These are phyloP conservation scores for Diaporthe capsici DNA, from an alignment of 2,329 filamentous ascomycete species.

Conservation along the genomic window DNA sequence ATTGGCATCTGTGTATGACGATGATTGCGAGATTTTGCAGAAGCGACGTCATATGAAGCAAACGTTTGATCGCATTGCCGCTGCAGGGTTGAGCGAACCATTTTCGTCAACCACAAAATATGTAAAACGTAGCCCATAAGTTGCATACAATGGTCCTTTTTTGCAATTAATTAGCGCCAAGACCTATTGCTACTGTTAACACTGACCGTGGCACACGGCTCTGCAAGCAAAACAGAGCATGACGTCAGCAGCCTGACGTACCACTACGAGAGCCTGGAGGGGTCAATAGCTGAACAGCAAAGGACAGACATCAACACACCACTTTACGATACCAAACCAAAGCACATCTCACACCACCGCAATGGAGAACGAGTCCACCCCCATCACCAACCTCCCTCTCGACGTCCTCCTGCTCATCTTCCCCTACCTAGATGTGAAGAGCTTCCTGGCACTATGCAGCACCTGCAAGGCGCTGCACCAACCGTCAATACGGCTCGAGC, in stretches of 20 bases:
- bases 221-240: background rate
- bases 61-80: background rate
- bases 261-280: background rate
- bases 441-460: slow-evolving; percentile 20
- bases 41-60: background rate
- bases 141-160: background rate
- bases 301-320: slow-evolving; percentile 7
- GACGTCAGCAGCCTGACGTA: slow-evolving; percentile 2
- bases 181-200: too few species aligned
- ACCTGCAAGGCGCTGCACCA: slow-evolving; percentile 23
- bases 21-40: background rate
- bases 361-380: background rate
- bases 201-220: background rate
- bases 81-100: too few species aligned
- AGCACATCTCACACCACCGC: background rate
- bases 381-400: slow-evolving; percentile 8
- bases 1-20: background rate
- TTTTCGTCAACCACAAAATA: too few species aligned
- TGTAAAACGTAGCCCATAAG: background rate
- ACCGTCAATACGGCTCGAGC: slow-evolving; percentile 7
- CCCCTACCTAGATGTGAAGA: slow-evolving; percentile 8
- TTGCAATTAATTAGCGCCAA: too few species aligned
- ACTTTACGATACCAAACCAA: background rate
- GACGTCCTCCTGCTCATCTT: slow-evolving; percentile 26
- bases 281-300: background rate